phyloP scores from a whole-genome alignment of 768 basidiomycete genomes.

The Royoungia palumana region DNA sequence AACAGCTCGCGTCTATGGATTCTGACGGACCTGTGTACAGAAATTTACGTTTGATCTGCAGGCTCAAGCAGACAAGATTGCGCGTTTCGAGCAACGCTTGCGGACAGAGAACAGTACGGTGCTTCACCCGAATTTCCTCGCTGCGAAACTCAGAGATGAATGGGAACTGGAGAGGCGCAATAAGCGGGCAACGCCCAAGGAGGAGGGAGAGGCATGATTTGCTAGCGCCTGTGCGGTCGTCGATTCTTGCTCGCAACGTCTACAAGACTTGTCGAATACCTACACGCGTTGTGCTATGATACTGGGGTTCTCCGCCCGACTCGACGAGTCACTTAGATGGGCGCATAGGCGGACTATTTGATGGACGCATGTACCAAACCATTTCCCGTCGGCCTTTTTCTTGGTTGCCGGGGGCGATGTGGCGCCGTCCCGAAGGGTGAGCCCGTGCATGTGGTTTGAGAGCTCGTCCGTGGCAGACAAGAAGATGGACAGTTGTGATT shows the following conservation, averaged over 20 bases:
- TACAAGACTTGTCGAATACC: slow-evolving; percentile 10
- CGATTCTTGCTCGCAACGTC: slow-evolving; percentile 1
- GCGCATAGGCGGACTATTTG: slow-evolving; percentile 50
- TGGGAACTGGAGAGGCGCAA: slow-evolving; percentile 42
- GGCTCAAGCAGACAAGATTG: slow-evolving; percentile 57
- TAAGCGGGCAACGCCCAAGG: slow-evolving; percentile 23
- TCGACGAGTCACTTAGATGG: slow-evolving; percentile 27
- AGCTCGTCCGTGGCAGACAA: slow-evolving; percentile 24
- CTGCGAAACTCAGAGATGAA: slow-evolving; percentile 53
- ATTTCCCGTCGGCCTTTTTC: slow-evolving; percentile 43
- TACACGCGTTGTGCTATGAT: background rate
- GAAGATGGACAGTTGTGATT: slow-evolving; percentile 25
- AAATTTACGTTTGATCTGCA: slow-evolving; percentile 53
- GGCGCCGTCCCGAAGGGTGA: slow-evolving; percentile 17
- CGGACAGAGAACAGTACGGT: slow-evolving; percentile 49
- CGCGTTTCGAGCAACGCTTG: slow-evolving; percentile 58
- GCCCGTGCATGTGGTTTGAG: slow-evolving; percentile 18
- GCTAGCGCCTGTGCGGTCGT: slow-evolving; percentile 9
- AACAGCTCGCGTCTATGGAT: background rate
- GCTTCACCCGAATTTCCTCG: slow-evolving; percentile 59
- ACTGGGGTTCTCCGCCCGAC: slow-evolving; percentile 4
- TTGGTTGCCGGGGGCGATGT: slow-evolving; percentile 9
- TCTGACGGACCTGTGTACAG: slow-evolving; percentile 31
- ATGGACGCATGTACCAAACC: slow-evolving; percentile 64
- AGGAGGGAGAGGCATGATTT: slow-evolving; percentile 35